phyloP scores from a whole-genome alignment of 1,139 yeast species.

The Komagataea norvegica region DNA sequence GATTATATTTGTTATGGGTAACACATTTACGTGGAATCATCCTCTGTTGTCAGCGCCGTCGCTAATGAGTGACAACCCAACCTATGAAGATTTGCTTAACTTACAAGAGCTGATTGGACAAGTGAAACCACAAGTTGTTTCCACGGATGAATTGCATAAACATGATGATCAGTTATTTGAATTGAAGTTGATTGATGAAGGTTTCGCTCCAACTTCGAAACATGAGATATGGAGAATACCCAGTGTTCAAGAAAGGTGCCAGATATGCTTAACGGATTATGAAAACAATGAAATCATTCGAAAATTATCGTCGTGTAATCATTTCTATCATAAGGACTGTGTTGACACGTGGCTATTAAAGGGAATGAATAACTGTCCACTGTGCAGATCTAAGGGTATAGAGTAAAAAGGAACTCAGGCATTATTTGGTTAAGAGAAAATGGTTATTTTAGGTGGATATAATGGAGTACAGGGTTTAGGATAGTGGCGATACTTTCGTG shows the following conservation, averaged over 20 bases:
- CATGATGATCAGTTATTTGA: slow-evolving; percentile 22
- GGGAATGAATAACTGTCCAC: slow-evolving; percentile 54
- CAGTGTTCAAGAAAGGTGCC: slow-evolving; percentile 31
- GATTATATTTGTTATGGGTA: slow-evolving; percentile 49
- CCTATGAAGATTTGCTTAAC: slow-evolving; percentile 43
- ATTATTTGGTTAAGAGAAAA: too few species aligned
- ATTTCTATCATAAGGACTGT: slow-evolving; percentile 47
- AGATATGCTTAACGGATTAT: slow-evolving; percentile 47
- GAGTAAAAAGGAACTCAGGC: too few species aligned
- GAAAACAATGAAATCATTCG: slow-evolving; percentile 43
- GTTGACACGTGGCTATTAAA: slow-evolving; percentile 53
- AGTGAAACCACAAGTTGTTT: slow-evolving; percentile 41
- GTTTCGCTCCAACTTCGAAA: not conserved
- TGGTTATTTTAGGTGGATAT: too few species aligned
- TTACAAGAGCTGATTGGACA: slow-evolving; percentile 42
- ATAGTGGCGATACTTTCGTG: too few species aligned
- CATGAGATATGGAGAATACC: not conserved
- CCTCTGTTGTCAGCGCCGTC: slow-evolving; percentile 45
- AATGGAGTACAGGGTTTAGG: not conserved
- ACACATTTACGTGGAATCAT: slow-evolving; percentile 42
- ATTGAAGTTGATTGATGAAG: slow-evolving; percentile 1
- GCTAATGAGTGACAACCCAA: slow-evolving; percentile 42
- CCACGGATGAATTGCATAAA: slow-evolving; percentile 34
- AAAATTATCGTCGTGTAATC: slow-evolving; percentile 39
- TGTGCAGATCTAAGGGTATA: slow-evolving; percentile 48